Evolutionary conservation across 192 early-diverging fungal genomes (phyloP).

Genomic region (Lobosporangium transversale): DNA sequence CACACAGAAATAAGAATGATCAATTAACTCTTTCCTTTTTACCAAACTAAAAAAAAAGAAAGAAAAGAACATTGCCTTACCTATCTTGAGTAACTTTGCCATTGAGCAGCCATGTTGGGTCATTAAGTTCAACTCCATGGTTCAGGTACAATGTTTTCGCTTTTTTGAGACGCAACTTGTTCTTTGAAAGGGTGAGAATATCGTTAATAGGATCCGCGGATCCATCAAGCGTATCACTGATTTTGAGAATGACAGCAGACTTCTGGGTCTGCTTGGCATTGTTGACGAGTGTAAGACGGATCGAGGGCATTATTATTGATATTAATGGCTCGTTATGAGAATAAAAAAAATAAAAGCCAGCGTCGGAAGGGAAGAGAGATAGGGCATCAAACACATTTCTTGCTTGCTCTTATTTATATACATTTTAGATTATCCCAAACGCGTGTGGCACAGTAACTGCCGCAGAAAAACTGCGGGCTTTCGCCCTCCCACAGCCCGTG

Average conservation of each 20-base stretch:
- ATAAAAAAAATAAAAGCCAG: not conserved
- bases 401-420: not conserved
- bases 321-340: not conserved
- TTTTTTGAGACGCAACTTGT: constrained; percentile 65
- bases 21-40: too few relatives aligned
- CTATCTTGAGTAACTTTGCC: constrained; percentile 55
- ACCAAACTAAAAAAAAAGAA: too few relatives aligned
- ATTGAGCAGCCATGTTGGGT: constrained; percentile 19
- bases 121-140: constrained; percentile 30
- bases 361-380: not conserved
- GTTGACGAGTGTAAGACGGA: constrained; percentile 61
- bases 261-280: constrained; percentile 59
- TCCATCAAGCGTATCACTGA: constrained; percentile 3
- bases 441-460: not conserved
- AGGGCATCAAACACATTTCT: not conserved
- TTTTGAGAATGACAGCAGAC: constrained; percentile 56
- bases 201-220: constrained; percentile 28
- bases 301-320: constrained; percentile 40
- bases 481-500: not conserved
- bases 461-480: not conserved
- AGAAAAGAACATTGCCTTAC: constrained; percentile 21
- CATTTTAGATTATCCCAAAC: too few relatives aligned
- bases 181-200: constrained; percentile 58
- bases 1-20: not conserved
- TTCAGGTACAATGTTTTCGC: constrained; percentile 53